Base-by-base conservation (phyloP, 2,329 filamentous ascomycete species). In the Knoxdaviesia capensis region DNA sequence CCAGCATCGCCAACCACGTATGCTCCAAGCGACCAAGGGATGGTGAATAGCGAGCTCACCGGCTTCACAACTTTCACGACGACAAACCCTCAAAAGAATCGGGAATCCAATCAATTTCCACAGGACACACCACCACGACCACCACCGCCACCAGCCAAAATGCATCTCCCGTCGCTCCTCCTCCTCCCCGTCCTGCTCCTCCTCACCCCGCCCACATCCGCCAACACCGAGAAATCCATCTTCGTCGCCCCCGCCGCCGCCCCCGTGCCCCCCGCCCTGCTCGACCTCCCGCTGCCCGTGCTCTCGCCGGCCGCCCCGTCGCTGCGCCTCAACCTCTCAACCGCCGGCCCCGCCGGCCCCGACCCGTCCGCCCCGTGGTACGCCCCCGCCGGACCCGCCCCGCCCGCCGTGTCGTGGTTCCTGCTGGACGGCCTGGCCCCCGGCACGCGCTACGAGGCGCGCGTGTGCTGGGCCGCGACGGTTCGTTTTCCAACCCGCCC, bases 381-480 rank as follows among this genome's bases (percentile, higher is more conserved):
- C n/a, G n/a, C n/a, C n/a, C n/a, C n/a, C n/a, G n/a, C n/a, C n/a
- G n/a, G n/a, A n/a, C n/a, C n/a, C n/a, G n/a, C n/a, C n/a, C n/a
- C n/a, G n/a, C n/a, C n/a, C 6, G 60, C 65, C 7, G 65, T 77
- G 41, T 78, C 80, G 31, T 96, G 90, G 90, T 71, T 86, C 49
- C 61, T 88, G 6, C 70, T 98, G 5, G 71, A 80, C 44, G 62
- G 68, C 33, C 65, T 98, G 43, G 66, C 60, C n/a, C 69, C 74
- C 34, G 73, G 74, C 7, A 78, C 80, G 53, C 72, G 86, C 49
- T 94, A 96, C 65, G 90, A 98, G 64, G 71, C 93, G 40, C 77
- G 90, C 43, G 68, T 94, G 45, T 96, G 88, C 62, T 98, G 88
- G 87, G 69, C 85, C 46, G 90, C 90, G 36, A 90, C 80, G 46